A percentile compares a stretch with the other conserved stretches of the same genome.
Conservation (phyloP, 257 asterid species). For the Voacanga thouarsii region DNA sequence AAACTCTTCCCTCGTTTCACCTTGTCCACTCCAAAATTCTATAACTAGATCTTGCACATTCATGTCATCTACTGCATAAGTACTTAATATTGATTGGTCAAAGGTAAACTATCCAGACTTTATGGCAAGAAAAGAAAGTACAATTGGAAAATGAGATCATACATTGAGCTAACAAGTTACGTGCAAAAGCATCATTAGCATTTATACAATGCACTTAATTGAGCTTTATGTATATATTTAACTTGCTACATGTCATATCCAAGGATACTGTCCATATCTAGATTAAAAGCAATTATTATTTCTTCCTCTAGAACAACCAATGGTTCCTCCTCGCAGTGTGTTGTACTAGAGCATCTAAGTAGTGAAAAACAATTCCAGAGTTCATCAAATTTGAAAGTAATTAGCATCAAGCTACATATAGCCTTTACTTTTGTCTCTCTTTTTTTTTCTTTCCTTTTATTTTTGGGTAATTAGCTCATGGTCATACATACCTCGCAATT, state of each 20-base stretch:
- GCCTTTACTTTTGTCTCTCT: neutral
- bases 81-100: neutral
- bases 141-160: neutral
- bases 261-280: too few relatives aligned
- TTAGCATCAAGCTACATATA: neutral
- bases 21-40: neutral
- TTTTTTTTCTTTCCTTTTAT: neutral
- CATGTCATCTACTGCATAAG: neutral
- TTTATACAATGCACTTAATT: neutral
- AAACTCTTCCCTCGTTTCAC: neutral
- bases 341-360: slow-evolving; percentile 44
- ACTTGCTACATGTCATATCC: neutral
- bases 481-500: slow-evolving; percentile 40
- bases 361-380: slow-evolving; percentile 7
- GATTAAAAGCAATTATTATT: too few relatives aligned
- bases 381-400: neutral
- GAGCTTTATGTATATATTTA: neutral
- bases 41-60: neutral
- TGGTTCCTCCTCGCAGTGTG: slow-evolving; percentile 45
- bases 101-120: neutral
- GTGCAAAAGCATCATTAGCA: neutral
- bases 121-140: neutral
- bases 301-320: slow-evolving; percentile 46
- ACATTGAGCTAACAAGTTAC: neutral
- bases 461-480: neutral